Evolutionary conservation across 1,284 basidiomycete genomes (phyloP), one percentile per base, ranked within the genome.

Genomic region (Wolfiporia cocos): DNA sequence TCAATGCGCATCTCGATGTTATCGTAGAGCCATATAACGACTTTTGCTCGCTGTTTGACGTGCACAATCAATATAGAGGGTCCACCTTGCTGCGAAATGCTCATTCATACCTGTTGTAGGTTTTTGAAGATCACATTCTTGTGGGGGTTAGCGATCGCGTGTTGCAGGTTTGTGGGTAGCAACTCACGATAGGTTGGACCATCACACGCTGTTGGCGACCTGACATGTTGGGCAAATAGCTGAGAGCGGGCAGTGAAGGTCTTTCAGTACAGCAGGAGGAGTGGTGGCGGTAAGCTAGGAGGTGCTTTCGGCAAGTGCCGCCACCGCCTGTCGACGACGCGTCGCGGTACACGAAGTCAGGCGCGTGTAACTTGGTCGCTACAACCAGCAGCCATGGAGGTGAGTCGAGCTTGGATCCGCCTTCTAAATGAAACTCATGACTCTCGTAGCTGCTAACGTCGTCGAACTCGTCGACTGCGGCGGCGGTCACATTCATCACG

Each of bases 71-170:
- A 37, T 18, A 41, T 48, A 44, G 24, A n/a, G n/a, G n/a, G n/a
- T n/a, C n/a, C n/a, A n/a, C n/a, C n/a, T 20, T 2, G 18, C 11
- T 31, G 23, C 26, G 28, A 18, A 10, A 30, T 35, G 17, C 7
- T 9, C 7, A 18, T 12, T 26, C 54, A 30, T 40, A 80, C 86
- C 70, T 86, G 82, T 67, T 99, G 96, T 38, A 99, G 73, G 70
- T 97, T 93, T 76, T 94, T 93, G 78, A 99, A 99, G 67, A 99
- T 97, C 54, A 98, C 91, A 74, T 98, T 99, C 92, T 95, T 58
- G 53, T 15, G 20, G 26, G 43, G 37, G 61, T 56, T 9, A 24
- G 24, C 15, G 21, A n/a, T n/a, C n/a, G n/a, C n/a, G n/a, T 17
- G 62, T 55, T 9, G 22, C n/a, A n/a, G n/a, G 22, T 29, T 21